phyloP scores from a whole-genome alignment of 371 early-diverging fungal genomes.

The Saksenaea oblongispora region DNA sequence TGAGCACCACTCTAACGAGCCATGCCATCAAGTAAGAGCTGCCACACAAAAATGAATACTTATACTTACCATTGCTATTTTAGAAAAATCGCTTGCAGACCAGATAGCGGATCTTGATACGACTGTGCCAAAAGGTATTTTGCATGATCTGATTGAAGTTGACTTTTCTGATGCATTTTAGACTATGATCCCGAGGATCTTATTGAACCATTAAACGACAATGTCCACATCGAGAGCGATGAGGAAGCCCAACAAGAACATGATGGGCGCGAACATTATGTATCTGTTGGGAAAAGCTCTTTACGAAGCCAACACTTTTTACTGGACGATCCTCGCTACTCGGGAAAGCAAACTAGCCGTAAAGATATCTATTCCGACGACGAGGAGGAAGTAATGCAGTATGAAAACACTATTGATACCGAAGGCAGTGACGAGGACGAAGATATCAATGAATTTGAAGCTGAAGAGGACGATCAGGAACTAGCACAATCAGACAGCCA shows the following conservation, averaged over 20 bases:
- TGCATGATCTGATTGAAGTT: neutral
- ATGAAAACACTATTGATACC: slow-evolving; percentile 29
- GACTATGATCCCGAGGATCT: slow-evolving; percentile 71
- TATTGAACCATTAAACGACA: slow-evolving; percentile 42
- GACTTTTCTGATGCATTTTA: neutral
- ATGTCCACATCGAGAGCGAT: slow-evolving; percentile 47
- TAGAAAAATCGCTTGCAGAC: slow-evolving; percentile 63
- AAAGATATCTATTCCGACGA: slow-evolving; percentile 59
- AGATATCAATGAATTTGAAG: slow-evolving; percentile 24
- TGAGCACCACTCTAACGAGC: neutral
- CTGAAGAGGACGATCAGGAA: slow-evolving; percentile 29
- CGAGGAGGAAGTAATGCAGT: slow-evolving; percentile 36
- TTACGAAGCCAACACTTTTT: slow-evolving; percentile 64
- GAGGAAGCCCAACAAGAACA: slow-evolving; percentile 47
- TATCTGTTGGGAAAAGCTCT: slow-evolving; percentile 72
- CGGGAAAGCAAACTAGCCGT: slow-evolving; percentile 68
- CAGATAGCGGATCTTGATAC: slow-evolving; percentile 71
- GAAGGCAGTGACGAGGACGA: slow-evolving; percentile 40
- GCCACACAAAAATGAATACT: neutral
- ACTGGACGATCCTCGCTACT: slow-evolving; percentile 79
- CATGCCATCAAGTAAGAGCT: neutral
- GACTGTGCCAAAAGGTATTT: slow-evolving; percentile 68
- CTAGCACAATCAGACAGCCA: slow-evolving; percentile 23
- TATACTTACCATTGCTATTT: neutral
- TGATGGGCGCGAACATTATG: slow-evolving; percentile 67